Conservation (phyloP, 2,329 filamentous ascomycete species). For the Dothistroma septosporum region DNA sequence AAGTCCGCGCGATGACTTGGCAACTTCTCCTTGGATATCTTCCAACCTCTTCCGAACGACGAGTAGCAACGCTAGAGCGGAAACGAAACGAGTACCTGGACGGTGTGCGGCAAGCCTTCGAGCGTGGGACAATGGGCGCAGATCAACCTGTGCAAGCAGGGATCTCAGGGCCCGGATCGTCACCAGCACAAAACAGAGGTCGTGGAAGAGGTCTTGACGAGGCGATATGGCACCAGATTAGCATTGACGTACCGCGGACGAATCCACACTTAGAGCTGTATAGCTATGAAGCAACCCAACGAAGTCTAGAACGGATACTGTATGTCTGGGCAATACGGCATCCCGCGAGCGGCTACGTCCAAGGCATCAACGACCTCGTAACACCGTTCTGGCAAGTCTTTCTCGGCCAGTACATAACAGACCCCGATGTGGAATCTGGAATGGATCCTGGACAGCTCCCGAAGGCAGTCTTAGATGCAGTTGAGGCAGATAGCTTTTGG, state of each 20-base stretch:
- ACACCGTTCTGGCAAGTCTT: constrained; percentile 99
- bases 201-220: constrained; percentile 79
- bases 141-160: constrained; percentile 49
- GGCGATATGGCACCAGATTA: constrained; percentile 99
- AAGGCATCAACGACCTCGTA: constrained; percentile 97
- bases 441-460: constrained; percentile 97
- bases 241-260: constrained; percentile 93
- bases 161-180: constrained; percentile 43
- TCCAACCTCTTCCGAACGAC: constrained; percentile 90
- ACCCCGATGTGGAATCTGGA: constrained; percentile 82
- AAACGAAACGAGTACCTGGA: constrained; percentile 97
- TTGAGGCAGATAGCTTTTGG: constrained; percentile 98
- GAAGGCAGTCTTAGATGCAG: constrained; percentile 84
- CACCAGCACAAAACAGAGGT: constrained; percentile 49
- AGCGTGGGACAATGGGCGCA: constrained; percentile 47
- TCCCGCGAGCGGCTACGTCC: constrained; percentile 94
- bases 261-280: constrained; percentile 96
- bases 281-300: constrained; percentile 90
- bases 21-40: constrained; percentile 91
- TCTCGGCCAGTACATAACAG: constrained; percentile 88
- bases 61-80: constrained; percentile 82
- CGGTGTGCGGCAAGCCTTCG: constrained; percentile 69
- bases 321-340: constrained; percentile 98
- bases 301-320: constrained; percentile 87
- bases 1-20: constrained; percentile 99